Conservation (phyloP, 345 rosid genomes). For the Arabidopsis suecica region DNA sequence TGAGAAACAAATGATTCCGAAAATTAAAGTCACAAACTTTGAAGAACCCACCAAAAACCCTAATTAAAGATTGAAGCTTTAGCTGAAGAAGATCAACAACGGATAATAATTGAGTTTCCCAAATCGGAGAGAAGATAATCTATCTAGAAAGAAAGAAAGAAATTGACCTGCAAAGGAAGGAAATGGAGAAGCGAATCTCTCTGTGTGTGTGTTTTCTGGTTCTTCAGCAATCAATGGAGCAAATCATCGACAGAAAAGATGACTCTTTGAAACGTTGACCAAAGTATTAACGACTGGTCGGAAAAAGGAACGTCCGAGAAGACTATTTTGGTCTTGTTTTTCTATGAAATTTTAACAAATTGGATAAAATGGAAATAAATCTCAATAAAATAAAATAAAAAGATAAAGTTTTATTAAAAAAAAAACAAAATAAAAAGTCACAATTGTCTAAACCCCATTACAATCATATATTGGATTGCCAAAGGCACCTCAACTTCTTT, state of each 20-base stretch:
- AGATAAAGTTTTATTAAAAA: background rate
- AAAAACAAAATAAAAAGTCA: background rate
- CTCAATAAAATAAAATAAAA: background rate
- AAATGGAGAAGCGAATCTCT: background rate
- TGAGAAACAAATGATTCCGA: background rate
- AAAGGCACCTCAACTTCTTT: no score
- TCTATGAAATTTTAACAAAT: background rate
- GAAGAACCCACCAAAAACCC: slow-evolving; percentile 23
- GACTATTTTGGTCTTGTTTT: slow-evolving; percentile 7
- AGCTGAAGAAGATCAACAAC: background rate
- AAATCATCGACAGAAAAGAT: background rate
- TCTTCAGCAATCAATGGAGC: slow-evolving; percentile 28
- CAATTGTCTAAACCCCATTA: no score
- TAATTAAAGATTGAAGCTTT: slow-evolving; percentile 16
- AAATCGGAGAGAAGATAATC: background rate
- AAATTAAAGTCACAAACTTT: background rate
- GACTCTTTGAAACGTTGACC: slow-evolving; percentile 32
- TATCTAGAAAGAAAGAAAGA: background rate
- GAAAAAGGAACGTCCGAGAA: slow-evolving; percentile 37
- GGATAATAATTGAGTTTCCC: background rate
- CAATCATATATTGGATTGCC: no score
- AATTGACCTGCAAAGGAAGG: slow-evolving; percentile 15
- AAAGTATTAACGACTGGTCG: slow-evolving; percentile 41
- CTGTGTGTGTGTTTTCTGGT: background rate
- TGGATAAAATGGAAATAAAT: no score